Evolutionary conservation across 2,329 filamentous ascomycete species (phyloP).

Genomic region (Chrysoporthe puriensis): DNA sequence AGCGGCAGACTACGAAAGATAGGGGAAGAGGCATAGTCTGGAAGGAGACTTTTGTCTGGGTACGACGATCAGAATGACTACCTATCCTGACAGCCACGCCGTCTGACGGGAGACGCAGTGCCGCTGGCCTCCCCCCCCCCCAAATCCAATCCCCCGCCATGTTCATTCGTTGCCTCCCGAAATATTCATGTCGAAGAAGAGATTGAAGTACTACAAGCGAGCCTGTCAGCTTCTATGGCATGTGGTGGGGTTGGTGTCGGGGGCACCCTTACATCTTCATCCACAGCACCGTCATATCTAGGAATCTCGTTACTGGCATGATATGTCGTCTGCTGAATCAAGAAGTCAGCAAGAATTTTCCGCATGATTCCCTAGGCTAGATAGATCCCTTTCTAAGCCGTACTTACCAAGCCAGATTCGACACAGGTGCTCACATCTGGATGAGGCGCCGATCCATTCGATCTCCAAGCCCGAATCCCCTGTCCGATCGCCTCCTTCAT

Average conservation of each 20-base stretch:
- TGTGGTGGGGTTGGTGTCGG: neutral
- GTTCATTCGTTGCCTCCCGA: constrained; percentile 5
- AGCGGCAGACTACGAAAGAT: too few species aligned
- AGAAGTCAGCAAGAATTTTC: neutral
- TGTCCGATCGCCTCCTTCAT: constrained; percentile 20
- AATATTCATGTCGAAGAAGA: constrained; percentile 20
- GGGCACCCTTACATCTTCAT: constrained; percentile 18
- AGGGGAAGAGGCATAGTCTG: too few species aligned
- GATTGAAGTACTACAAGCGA: constrained; percentile 12
- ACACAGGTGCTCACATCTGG: neutral
- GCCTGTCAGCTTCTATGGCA: neutral
- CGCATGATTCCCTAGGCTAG: neutral
- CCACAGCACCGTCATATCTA: neutral
- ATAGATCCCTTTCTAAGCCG: neutral
- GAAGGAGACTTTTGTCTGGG: too few species aligned
- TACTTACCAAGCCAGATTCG: constrained; percentile 2
- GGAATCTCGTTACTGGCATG: neutral
- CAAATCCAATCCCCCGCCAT: too few species aligned
- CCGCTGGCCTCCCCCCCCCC: too few species aligned
- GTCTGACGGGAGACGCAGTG: too few species aligned
- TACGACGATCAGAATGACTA: too few species aligned
- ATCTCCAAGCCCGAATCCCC: constrained; percentile 7
- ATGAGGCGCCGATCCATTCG: constrained; percentile 2
- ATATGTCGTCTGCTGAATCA: neutral
- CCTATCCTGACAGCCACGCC: too few species aligned